Conservation (phyloP, 176 grass and related monocot genomes). For the Oryza longistaminata region DNA sequence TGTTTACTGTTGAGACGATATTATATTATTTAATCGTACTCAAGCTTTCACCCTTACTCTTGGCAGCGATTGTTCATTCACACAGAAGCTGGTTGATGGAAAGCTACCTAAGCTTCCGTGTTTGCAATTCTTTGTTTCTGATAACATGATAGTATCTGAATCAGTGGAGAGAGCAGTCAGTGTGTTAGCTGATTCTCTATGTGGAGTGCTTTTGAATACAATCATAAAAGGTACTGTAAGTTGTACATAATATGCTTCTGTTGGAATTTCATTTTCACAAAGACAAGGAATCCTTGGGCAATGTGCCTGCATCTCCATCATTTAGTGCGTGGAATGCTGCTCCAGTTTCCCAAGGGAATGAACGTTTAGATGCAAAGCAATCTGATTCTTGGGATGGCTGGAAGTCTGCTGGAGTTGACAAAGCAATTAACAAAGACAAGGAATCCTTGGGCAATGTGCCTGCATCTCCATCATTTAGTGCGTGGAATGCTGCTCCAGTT, state of each 20-base stretch:
- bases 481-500: constrained; percentile 26
- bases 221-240: constrained; percentile 81
- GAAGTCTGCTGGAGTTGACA: constrained; percentile 30
- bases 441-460: constrained; percentile 33
- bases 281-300: constrained; percentile 25
- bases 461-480: constrained; percentile 18
- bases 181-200: constrained; percentile 71
- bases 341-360: constrained; percentile 17
- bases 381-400: constrained; percentile 47
- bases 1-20: constrained; percentile 17
- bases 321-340: constrained; percentile 20
- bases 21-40: constrained; percentile 29
- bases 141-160: constrained; percentile 55
- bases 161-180: constrained; percentile 73
- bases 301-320: constrained; percentile 27
- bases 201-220: constrained; percentile 76
- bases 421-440: constrained; percentile 8
- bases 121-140: constrained; percentile 66
- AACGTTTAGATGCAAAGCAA: constrained; percentile 44
- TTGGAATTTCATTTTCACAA: constrained; percentile 12
- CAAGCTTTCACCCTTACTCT: constrained; percentile 25
- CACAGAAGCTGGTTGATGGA: constrained; percentile 34
- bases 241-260: constrained; percentile 2
- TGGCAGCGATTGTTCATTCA: constrained; percentile 63
- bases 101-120: constrained; percentile 47